phyloP scores from a whole-genome alignment of 2,329 filamentous ascomycete species.

The Sclerotinia glacialis region DNA sequence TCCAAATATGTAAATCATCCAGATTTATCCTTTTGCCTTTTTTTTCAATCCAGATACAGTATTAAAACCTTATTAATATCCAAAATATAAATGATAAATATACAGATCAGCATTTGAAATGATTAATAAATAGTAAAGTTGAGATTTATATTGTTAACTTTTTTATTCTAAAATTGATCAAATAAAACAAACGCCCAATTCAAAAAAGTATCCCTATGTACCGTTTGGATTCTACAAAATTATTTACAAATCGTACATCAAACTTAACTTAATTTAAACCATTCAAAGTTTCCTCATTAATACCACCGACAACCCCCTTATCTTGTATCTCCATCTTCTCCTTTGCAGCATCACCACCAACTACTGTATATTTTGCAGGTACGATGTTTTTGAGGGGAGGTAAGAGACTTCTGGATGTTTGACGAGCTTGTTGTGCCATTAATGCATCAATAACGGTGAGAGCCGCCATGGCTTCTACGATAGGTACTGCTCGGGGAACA shows the following conservation, averaged over 20 bases:
- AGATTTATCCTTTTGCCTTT: no score
- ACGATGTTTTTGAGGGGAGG: constrained; percentile 41
- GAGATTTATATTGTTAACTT: background rate
- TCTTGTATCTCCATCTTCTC: constrained; percentile 25
- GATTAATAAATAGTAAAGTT: background rate
- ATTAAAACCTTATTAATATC: no score
- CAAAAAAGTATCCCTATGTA: background rate
- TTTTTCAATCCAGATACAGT: no score
- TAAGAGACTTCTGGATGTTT: constrained; percentile 47
- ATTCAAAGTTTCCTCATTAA: background rate
- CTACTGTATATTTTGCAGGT: constrained; percentile 26
- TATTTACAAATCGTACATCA: background rate
- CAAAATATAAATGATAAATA: no score
- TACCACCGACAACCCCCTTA: constrained; percentile 23
- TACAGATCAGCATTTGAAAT: no score
- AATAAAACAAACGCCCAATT: background rate
- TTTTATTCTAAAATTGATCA: background rate
- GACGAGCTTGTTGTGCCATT: constrained; percentile 71
- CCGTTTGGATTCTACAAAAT: background rate
- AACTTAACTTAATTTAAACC: background rate
- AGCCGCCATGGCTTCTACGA: constrained; percentile 89
- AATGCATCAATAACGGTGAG: constrained; percentile 84
- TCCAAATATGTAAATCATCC: background rate
- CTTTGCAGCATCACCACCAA: constrained; percentile 27
- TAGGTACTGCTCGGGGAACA: constrained; percentile 74